Conservation (phyloP, 345 rosid genomes). For the Diplotaxis tenuifolia region DNA sequence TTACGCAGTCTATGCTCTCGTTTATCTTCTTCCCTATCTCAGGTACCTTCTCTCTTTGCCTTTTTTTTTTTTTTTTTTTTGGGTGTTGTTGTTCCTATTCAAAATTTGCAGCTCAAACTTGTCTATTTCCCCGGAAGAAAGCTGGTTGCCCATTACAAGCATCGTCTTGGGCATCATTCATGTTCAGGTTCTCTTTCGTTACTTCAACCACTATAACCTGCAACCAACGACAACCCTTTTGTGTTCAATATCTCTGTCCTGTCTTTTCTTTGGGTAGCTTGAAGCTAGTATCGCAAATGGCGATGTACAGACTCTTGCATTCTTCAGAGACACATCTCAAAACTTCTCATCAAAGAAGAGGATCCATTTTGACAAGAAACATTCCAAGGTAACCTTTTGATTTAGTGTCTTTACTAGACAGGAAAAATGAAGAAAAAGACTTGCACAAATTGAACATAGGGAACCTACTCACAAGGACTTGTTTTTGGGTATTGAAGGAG, state of each 20-base stretch:
- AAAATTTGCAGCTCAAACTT: conserved; percentile 63
- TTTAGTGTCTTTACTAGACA: not conserved
- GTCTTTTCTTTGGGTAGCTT: conserved; percentile 44
- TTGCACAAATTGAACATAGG: not conserved
- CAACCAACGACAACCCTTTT: not conserved
- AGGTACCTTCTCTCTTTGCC: conserved; percentile 40
- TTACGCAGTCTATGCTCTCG: conserved; percentile 70
- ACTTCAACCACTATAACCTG: not conserved
- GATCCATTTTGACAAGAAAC: conserved; percentile 31
- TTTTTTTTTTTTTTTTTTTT: not conserved
- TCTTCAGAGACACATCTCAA: conserved; percentile 48
- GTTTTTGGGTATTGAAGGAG: conserved; percentile 37
- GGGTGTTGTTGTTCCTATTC: too few species aligned
- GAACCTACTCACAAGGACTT: conserved; percentile 5
- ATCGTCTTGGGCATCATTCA: conserved; percentile 77
- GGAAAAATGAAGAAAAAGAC: not conserved
- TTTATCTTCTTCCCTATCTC: conserved; percentile 78
- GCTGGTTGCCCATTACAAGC: conserved; percentile 94
- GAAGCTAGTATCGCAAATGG: conserved; percentile 86
- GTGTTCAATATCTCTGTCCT: not conserved
- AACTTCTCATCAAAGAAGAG: conserved; percentile 45
- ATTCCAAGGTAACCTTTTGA: conserved; percentile 39
- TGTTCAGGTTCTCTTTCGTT: conserved; percentile 58
- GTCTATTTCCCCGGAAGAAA: conserved; percentile 79
- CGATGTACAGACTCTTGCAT: conserved; percentile 60